These are phyloP conservation scores for Protomyces macrosporus DNA, from an alignment of 1,139 yeast genomes.

Conservation along the genomic window DNA sequence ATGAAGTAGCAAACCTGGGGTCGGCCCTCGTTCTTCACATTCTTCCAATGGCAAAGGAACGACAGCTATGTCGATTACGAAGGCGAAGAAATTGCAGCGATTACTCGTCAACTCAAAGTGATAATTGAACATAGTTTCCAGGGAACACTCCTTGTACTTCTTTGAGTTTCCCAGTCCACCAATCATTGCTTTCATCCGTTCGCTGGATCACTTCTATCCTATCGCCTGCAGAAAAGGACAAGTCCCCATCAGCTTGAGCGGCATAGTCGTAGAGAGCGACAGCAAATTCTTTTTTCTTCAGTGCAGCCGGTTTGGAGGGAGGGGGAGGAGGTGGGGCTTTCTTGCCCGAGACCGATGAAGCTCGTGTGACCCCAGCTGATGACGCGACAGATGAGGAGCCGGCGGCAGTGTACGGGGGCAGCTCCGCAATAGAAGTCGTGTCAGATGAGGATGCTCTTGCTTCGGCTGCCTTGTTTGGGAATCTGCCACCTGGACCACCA, in stretches of 20 bases:
- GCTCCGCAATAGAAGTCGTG: slow-evolving; percentile 17
- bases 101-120: slow-evolving; percentile 7
- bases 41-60: slow-evolving; percentile 40
- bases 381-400: slow-evolving; percentile 21
- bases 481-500: slow-evolving; percentile 13
- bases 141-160: slow-evolving; percentile 92
- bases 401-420: slow-evolving; percentile 21
- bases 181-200: slow-evolving; percentile 72
- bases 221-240: slow-evolving; percentile 81
- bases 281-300: slow-evolving; percentile 50
- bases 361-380: slow-evolving; percentile 31
- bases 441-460: slow-evolving; percentile 13
- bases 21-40: slow-evolving; percentile 38
- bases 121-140: slow-evolving; percentile 43
- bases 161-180: slow-evolving; percentile 96
- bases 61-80: slow-evolving; percentile 38
- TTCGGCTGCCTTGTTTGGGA: slow-evolving; percentile 14
- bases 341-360: slow-evolving; percentile 30
- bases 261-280: slow-evolving; percentile 72
- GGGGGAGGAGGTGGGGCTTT: slow-evolving; percentile 38
- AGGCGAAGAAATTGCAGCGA: slow-evolving; percentile 41
- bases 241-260: slow-evolving; percentile 85
- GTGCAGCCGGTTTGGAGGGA: slow-evolving; percentile 42
- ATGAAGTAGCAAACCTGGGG: slow-evolving; percentile 36
- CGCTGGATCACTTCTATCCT: slow-evolving; percentile 75